phyloP scores from a whole-genome alignment of 768 basidiomycete species.

The Ramaria sp. region DNA sequence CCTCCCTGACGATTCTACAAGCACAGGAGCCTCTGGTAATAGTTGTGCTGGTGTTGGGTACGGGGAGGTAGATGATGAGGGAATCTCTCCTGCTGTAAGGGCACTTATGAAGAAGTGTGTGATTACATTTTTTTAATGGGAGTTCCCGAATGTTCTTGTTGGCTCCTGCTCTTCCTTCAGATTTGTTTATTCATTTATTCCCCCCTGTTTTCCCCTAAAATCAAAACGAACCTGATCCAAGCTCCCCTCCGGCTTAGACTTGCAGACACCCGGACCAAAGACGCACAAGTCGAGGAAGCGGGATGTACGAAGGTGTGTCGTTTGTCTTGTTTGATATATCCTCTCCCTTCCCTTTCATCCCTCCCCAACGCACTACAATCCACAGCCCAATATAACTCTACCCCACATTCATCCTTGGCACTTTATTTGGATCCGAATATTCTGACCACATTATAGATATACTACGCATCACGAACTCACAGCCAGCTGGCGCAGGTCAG shows the following conservation, averaged over 20 bases:
- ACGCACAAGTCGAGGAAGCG: constrained; percentile 29
- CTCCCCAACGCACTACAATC: too few relatives aligned
- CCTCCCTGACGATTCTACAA: constrained; percentile 45
- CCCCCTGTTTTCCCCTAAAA: not conserved
- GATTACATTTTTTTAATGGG: constrained; percentile 11
- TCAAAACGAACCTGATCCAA: not conserved
- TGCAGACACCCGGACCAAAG: constrained; percentile 11
- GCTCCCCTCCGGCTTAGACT: too few relatives aligned
- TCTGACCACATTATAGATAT: constrained; percentile 39
- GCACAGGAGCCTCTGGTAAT: too few relatives aligned
- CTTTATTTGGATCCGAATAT: not conserved
- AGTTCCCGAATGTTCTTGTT: too few relatives aligned
- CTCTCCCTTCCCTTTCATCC: too few relatives aligned
- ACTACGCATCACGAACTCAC: constrained; percentile 91
- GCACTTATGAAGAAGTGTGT: constrained; percentile 72
- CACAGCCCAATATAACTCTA: too few relatives aligned
- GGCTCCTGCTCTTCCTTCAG: too few relatives aligned
- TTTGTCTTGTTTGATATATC: not conserved
- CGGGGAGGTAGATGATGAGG: constrained; percentile 29
- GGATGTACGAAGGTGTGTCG: constrained; percentile 41
- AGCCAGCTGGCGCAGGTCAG: constrained; percentile 89
- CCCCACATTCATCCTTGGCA: too few relatives aligned
- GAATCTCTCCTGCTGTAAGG: constrained; percentile 67
- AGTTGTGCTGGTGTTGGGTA: constrained; percentile 3
- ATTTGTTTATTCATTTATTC: too few relatives aligned